Evolutionary conservation across 108 stramenopile species (phyloP).

Genomic region (Stephanodiscus minutulus): DNA sequence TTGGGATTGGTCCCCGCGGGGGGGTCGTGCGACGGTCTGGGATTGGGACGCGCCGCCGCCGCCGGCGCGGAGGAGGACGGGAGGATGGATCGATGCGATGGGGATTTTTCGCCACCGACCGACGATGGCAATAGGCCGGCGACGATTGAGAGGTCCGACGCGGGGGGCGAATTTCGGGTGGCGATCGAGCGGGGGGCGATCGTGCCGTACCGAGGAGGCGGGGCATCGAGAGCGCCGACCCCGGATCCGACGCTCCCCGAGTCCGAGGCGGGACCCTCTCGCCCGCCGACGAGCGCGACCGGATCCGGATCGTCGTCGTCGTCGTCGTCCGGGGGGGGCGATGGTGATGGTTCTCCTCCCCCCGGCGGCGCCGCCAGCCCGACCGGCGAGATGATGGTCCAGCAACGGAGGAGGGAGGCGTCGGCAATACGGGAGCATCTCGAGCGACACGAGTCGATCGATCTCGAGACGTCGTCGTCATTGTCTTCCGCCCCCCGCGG

Average conservation of each 20-base stretch:
- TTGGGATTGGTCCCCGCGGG: constrained; percentile 89
- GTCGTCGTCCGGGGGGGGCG: too few relatives aligned
- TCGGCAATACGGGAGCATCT: constrained; percentile 61
- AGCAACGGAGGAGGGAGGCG: constrained; percentile 29
- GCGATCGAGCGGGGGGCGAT: neutral
- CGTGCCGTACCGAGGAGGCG: neutral
- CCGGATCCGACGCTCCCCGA: too few relatives aligned
- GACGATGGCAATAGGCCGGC: neutral
- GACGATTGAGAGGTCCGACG: neutral
- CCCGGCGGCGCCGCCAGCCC: too few relatives aligned
- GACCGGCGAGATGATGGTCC: too few relatives aligned
- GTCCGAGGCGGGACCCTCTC: too few relatives aligned
- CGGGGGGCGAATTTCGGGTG: constrained; percentile 1
- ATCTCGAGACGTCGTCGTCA: constrained; percentile 6
- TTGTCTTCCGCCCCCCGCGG: neutral
- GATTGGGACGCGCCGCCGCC: too few relatives aligned
- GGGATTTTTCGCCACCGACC: constrained; percentile 1
- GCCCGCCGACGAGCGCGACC: too few relatives aligned
- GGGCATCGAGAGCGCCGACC: neutral
- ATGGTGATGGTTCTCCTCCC: too few relatives aligned
- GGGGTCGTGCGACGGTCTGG: too few relatives aligned
- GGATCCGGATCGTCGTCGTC: too few relatives aligned
- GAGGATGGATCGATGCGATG: too few relatives aligned
- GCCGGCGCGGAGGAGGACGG: too few relatives aligned
- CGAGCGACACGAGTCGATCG: constrained; percentile 57